Evolutionary conservation across 805 yeast genomes (phyloP).

Genomic region (Saccharomycopsis olivae): DNA sequence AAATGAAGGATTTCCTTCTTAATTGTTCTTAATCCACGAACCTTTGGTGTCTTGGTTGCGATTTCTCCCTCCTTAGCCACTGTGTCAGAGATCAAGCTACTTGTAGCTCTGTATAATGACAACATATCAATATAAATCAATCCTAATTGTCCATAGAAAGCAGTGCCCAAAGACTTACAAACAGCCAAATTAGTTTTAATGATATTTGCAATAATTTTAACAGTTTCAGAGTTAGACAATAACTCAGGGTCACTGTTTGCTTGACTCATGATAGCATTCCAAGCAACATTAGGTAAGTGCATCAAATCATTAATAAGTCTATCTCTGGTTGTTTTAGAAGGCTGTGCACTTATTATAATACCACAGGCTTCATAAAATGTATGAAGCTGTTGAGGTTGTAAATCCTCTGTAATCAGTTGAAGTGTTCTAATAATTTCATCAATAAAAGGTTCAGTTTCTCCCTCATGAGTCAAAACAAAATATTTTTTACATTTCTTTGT

Average conservation of each 20-base stretch:
- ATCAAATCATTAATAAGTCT: slow-evolving; percentile 67
- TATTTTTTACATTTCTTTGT: slow-evolving; percentile 92
- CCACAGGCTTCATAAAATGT: slow-evolving; percentile 98
- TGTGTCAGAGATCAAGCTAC: slow-evolving; percentile 70
- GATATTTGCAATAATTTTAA: slow-evolving; percentile 85
- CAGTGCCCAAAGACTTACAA: slow-evolving; percentile 89
- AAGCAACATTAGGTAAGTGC: slow-evolving; percentile 89
- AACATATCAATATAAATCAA: slow-evolving; percentile 83
- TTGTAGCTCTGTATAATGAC: slow-evolving; percentile 79
- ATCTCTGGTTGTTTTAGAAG: slow-evolving; percentile 56
- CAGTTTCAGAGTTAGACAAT: slow-evolving; percentile 69
- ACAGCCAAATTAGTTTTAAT: slow-evolving; percentile 93
- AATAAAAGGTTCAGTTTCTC: slow-evolving; percentile 83
- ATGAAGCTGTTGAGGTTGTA: slow-evolving; percentile 96
- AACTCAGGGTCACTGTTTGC: slow-evolving; percentile 77
- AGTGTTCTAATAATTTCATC: slow-evolving; percentile 80
- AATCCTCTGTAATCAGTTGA: slow-evolving; percentile 78
- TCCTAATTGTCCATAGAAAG: slow-evolving; percentile 80
- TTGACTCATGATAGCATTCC: slow-evolving; percentile 81
- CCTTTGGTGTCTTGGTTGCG: slow-evolving; percentile 91
- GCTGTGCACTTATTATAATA: slow-evolving; percentile 81
- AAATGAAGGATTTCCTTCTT: slow-evolving; percentile 87
- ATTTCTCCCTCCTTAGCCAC: slow-evolving; percentile 74
- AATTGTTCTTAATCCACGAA: slow-evolving; percentile 90
- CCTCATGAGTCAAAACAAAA: slow-evolving; percentile 78